A percentile compares a stretch with the other conserved stretches of the same genome.
phyloP scores from a whole-genome alignment of 2,329 filamentous ascomycete genomes.

The Colletotrichum higginsianum region DNA sequence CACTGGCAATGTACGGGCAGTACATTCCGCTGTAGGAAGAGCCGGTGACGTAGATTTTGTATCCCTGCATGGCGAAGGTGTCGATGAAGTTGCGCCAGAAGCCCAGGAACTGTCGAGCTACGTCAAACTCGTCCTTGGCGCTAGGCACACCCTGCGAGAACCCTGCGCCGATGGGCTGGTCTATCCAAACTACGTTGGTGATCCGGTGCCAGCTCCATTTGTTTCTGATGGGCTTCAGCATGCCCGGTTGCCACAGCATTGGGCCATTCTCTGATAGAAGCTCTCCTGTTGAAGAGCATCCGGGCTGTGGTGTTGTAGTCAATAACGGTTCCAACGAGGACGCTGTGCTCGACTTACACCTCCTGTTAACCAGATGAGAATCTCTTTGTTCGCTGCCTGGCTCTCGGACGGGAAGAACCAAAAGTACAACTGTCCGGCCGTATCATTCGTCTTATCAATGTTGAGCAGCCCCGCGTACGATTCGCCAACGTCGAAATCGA shows the following conservation, averaged over 20 bases:
- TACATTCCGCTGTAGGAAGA: conserved; percentile 80
- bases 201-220: conserved; percentile 82
- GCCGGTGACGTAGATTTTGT: conserved; percentile 81
- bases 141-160: conserved; percentile 77
- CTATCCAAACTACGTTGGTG: conserved; percentile 84
- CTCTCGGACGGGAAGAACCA: conserved; percentile 77
- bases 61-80: conserved; percentile 76
- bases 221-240: conserved; percentile 74
- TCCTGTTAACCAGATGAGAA: conserved; percentile 75
- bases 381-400: conserved; percentile 66
- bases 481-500: conserved; percentile 78
- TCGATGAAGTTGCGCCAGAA: conserved; percentile 86
- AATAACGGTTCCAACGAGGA: neutral
- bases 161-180: conserved; percentile 78
- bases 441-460: conserved; percentile 59
- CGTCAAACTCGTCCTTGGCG: conserved; percentile 76
- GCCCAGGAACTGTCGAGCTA: conserved; percentile 79
- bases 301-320: conserved; percentile 56
- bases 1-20: conserved; percentile 80
- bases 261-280: conserved; percentile 85
- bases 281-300: conserved; percentile 75
- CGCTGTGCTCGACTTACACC: conserved; percentile 52
- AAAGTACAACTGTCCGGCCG: conserved; percentile 72
- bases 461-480: conserved; percentile 76
- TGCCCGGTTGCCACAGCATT: conserved; percentile 80